Percentiles rank a stretch among this genome's conserved stretches.
These are phyloP conservation scores for Botrytis pseudocinerea DNA, from an alignment of 2,329 filamentous ascomycete genomes.

Conservation along the genomic window DNA sequence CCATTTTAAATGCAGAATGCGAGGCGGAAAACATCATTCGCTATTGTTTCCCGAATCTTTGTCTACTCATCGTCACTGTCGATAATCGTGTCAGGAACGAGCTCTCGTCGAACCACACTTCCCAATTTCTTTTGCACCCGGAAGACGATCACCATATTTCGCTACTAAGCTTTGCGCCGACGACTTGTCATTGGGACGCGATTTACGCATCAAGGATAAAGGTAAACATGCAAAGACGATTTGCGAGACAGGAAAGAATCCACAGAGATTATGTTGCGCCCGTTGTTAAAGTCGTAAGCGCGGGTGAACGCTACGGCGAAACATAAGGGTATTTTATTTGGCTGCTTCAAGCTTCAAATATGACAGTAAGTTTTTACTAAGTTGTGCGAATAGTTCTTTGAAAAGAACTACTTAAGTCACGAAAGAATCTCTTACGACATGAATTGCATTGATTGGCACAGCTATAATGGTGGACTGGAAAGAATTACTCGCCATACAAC, in stretches of 20 bases:
- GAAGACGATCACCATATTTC: slow-evolving; percentile 12
- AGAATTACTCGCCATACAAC: not conserved
- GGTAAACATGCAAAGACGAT: slow-evolving; percentile 1
- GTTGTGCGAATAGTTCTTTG: not conserved
- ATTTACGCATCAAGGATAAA: slow-evolving; percentile 2
- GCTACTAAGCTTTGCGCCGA: not conserved
- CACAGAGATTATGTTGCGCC: slow-evolving; percentile 10
- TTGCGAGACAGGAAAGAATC: slow-evolving; percentile 9
- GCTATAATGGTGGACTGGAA: not conserved
- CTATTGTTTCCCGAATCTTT: slow-evolving; percentile 13
- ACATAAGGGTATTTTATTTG: not conserved
- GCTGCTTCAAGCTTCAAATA: not conserved
- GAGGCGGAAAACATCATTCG: slow-evolving; percentile 8
- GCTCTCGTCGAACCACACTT: not conserved
- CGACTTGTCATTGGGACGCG: slow-evolving; percentile 6
- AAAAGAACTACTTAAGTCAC: not conserved
- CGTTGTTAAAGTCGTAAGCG: not conserved
- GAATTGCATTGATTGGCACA: not conserved
- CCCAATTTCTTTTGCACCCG: not conserved
- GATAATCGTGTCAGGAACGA: not conserved
- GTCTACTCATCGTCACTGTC: slow-evolving; percentile 5
- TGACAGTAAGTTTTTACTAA: not conserved
- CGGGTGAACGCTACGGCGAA: not conserved
- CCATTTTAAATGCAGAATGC: not conserved
- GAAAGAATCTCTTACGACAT: not conserved